A percentile compares a stretch with the other conserved stretches of the same genome.
Evolutionary conservation across 2,329 filamentous ascomycete species (phyloP).

Genomic region (Pestalotiopsis sp.): DNA sequence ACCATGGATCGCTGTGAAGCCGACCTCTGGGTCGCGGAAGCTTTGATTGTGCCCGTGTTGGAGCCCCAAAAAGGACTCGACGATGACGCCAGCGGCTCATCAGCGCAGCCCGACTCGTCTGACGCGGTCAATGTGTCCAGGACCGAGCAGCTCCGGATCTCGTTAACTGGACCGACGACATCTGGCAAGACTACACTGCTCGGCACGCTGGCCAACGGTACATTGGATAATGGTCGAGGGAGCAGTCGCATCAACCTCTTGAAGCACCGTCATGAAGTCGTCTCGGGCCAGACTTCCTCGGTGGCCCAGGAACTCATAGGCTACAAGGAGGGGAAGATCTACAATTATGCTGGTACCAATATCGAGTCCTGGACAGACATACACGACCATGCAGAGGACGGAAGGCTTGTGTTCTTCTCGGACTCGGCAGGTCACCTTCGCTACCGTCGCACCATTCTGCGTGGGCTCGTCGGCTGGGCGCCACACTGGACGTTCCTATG

Average conservation of each 20-base stretch:
- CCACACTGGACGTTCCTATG: slow-evolving; percentile 93
- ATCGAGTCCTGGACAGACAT: slow-evolving; percentile 95
- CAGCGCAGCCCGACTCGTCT: neutral
- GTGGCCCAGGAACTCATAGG: slow-evolving; percentile 93
- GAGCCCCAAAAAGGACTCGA: slow-evolving; percentile 36
- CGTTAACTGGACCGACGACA: slow-evolving; percentile 84
- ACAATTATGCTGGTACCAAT: slow-evolving; percentile 87
- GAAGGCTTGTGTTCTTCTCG: slow-evolving; percentile 82
- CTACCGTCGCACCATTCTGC: slow-evolving; percentile 85
- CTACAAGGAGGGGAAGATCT: slow-evolving; percentile 64
- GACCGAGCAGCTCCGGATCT: slow-evolving; percentile 80
- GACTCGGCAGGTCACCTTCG: slow-evolving; percentile 91
- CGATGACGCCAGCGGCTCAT: slow-evolving; percentile 20
- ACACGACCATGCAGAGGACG: slow-evolving; percentile 74
- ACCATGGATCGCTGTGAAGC: slow-evolving; percentile 39
- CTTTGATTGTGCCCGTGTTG: slow-evolving; percentile 77
- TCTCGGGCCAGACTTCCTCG: slow-evolving; percentile 89
- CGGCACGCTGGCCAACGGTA: slow-evolving; percentile 85
- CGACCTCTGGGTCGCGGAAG: slow-evolving; percentile 86
- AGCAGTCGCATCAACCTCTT: slow-evolving; percentile 86
- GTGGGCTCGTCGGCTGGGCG: slow-evolving; percentile 92
- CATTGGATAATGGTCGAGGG: slow-evolving; percentile 87
- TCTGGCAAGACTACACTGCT: slow-evolving; percentile 92
- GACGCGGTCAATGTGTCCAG: slow-evolving; percentile 42
- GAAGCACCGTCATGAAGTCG: slow-evolving; percentile 92